Evolutionary conservation across 2,329 filamentous ascomycete species (phyloP), one percentile per base, ranked within the genome.

Genomic region (Colletotrichum shisoi): DNA sequence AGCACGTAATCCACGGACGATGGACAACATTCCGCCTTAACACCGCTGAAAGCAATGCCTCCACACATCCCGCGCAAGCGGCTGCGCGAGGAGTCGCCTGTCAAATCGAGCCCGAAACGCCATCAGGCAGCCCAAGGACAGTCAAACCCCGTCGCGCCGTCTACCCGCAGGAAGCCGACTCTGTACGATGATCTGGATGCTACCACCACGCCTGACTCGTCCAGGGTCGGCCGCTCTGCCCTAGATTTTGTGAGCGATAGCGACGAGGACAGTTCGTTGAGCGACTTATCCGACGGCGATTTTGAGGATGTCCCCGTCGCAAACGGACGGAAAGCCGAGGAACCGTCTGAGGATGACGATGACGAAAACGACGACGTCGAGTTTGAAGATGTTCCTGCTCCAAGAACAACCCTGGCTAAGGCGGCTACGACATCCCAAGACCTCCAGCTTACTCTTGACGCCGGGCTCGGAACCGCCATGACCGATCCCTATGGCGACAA

Each of bases 381-480:
- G 67, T 89, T 89, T 46, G 88, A 89, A 69, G 85, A 87, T 70
- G 85, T 88, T 12, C 75, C 78, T 1, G 73, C 78, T 46, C 79
- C 79, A 71, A 71, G 75, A 63, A 71, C 75, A 56, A 70, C 76
- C 65, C 73, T 80, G 70, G 77, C 75, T 68, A 81, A 78, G 67
- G 80, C 83, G 6, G 80, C 83, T 57, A 77, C 79, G 2, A 81
- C 86, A 1, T 82, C 87, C 1, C 89, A 89, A 12, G 90, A 93
- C 73, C 81, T 96, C 40, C 89, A 94, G 71, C 80, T 96, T 72
- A 94, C 90, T 0, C 79, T 96, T 37, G 82, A 82, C 42, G 83
- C 82, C 71, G 85, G 87, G 65, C 82, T 84, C 9, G 79, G 84
- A 24, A 83, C 89, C n/a, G 85, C 87, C 0, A 76, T 90, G 34